A percentile compares a stretch with the other conserved stretches of the same genome.
phyloP scores from a whole-genome alignment of 1,139 yeast genomes.

The Taphrina wiesneri region DNA sequence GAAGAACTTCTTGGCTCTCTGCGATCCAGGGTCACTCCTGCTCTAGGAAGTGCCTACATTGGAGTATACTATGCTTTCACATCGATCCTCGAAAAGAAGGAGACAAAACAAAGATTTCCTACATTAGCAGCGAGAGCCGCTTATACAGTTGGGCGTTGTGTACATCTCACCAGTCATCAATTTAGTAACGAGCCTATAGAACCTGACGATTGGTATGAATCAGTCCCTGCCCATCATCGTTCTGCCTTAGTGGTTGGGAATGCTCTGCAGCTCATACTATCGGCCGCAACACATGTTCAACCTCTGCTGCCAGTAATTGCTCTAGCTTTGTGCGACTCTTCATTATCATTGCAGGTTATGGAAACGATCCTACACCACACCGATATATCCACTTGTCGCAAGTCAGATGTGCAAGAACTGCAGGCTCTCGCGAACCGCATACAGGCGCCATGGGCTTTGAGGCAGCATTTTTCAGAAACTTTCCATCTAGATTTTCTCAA shows the following conservation, averaged over 20 bases:
- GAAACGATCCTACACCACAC: not conserved
- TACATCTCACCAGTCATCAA: slow-evolving; percentile 13
- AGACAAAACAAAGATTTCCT: not conserved
- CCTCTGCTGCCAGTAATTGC: slow-evolving; percentile 26
- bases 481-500: not conserved
- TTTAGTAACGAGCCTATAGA: slow-evolving; percentile 5
- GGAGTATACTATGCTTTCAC: slow-evolving; percentile 28
- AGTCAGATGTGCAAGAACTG: slow-evolving; percentile 9
- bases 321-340: not conserved
- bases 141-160: slow-evolving; percentile 19
- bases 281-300: not conserved
- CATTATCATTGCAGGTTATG: slow-evolving; percentile 1
- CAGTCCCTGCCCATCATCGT: slow-evolving; percentile 18
- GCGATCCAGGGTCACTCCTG: slow-evolving; percentile 11
- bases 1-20: slow-evolving; percentile 2
- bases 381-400: slow-evolving; percentile 9
- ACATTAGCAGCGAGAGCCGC: slow-evolving; percentile 25
- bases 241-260: slow-evolving; percentile 18
- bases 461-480: not conserved
- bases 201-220: slow-evolving; percentile 32
- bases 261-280: slow-evolving; percentile 18
- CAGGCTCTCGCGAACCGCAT: slow-evolving; percentile 1
- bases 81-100: slow-evolving; percentile 11
- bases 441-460: slow-evolving; percentile 7
- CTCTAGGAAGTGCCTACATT: slow-evolving; percentile 17